phyloP scores from a whole-genome alignment of 2,329 filamentous ascomycete species.

The Scedosporium aurantiacum region DNA sequence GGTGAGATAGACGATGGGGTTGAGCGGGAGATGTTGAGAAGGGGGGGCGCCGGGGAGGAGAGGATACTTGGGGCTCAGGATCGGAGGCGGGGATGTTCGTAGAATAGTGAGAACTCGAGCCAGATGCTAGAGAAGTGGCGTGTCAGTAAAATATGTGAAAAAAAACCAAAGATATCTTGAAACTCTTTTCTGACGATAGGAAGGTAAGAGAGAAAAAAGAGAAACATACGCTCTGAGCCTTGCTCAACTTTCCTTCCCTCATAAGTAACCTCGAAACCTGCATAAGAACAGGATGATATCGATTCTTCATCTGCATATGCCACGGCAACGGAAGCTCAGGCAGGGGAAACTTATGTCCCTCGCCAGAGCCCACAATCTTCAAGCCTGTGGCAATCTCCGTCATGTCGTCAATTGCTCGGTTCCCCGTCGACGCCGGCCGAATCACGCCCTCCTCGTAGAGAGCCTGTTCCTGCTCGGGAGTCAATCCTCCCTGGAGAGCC shows the following conservation, averaged over 20 bases:
- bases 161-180: not conserved
- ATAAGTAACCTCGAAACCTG: slow-evolving; percentile 89
- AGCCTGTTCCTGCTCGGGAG: slow-evolving; percentile 30
- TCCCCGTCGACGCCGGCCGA: slow-evolving; percentile 17
- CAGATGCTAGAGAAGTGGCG: slow-evolving; percentile 56
- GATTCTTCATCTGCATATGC: slow-evolving; percentile 55
- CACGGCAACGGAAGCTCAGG: slow-evolving; percentile 57
- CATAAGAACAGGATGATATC: slow-evolving; percentile 75
- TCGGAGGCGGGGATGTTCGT: slow-evolving; percentile 72
- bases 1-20: slow-evolving; percentile 81
- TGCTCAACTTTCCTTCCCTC: slow-evolving; percentile 79
- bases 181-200: not conserved
- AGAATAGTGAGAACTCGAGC: slow-evolving; percentile 71
- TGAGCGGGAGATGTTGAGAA: slow-evolving; percentile 68
- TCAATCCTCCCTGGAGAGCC: slow-evolving; percentile 22
- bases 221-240: slow-evolving; percentile 69
- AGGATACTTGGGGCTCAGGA: slow-evolving; percentile 57
- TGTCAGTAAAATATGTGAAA: slow-evolving; percentile 5
- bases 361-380: slow-evolving; percentile 9
- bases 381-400: slow-evolving; percentile 11
- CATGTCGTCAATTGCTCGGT: slow-evolving; percentile 7
- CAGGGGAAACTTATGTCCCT: slow-evolving; percentile 67
- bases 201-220: not conserved
- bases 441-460: slow-evolving; percentile 32
- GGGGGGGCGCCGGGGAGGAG: slow-evolving; percentile 70